phyloP scores from a whole-genome alignment of 2,329 filamentous ascomycete genomes.

The Neoarthrinium moseri region DNA sequence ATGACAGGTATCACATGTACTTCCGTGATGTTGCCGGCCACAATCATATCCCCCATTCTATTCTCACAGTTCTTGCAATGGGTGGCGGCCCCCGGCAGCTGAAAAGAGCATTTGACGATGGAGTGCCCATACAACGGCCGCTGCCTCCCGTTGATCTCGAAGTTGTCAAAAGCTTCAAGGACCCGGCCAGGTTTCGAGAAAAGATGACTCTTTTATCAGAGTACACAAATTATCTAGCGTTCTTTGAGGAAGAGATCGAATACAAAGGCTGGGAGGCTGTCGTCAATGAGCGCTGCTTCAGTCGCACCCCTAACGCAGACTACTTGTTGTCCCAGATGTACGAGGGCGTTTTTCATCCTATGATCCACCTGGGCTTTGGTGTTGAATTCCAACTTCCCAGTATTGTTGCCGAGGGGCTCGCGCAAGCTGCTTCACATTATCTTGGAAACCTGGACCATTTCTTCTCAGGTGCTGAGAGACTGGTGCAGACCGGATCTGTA shows the following conservation, averaged over 20 bases:
- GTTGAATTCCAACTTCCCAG: slow-evolving; percentile 66
- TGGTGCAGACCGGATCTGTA: too few species aligned
- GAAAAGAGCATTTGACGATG: slow-evolving; percentile 24
- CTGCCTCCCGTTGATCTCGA: slow-evolving; percentile 18
- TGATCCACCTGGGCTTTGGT: slow-evolving; percentile 69
- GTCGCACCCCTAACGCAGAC: slow-evolving; percentile 53
- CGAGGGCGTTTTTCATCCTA: slow-evolving; percentile 60
- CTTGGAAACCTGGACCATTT: slow-evolving; percentile 43
- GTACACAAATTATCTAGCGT: slow-evolving; percentile 62
- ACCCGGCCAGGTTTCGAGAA: slow-evolving; percentile 21
- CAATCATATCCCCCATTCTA: slow-evolving; percentile 30
- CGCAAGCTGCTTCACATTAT: slow-evolving; percentile 59
- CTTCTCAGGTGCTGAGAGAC: slow-evolving; percentile 30
- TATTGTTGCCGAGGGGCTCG: slow-evolving; percentile 65
- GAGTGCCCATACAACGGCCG: slow-evolving; percentile 20
- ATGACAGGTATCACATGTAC: slow-evolving; percentile 29
- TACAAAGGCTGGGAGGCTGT: slow-evolving; percentile 52
- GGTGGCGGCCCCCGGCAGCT: slow-evolving; percentile 25
- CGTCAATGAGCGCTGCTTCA: slow-evolving; percentile 61
- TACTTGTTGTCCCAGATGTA: slow-evolving; percentile 50
- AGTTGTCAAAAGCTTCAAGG: slow-evolving; percentile 15
- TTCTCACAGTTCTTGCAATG: slow-evolving; percentile 27
- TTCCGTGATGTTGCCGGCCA: slow-evolving; percentile 23
- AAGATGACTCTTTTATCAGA: slow-evolving; percentile 11
- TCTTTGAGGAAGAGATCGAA: slow-evolving; percentile 62